A percentile compares a stretch with the other conserved stretches of the same genome.
Conservation (phyloP, 2,329 filamentous ascomycete genomes). For the Penicillium decumbens region DNA sequence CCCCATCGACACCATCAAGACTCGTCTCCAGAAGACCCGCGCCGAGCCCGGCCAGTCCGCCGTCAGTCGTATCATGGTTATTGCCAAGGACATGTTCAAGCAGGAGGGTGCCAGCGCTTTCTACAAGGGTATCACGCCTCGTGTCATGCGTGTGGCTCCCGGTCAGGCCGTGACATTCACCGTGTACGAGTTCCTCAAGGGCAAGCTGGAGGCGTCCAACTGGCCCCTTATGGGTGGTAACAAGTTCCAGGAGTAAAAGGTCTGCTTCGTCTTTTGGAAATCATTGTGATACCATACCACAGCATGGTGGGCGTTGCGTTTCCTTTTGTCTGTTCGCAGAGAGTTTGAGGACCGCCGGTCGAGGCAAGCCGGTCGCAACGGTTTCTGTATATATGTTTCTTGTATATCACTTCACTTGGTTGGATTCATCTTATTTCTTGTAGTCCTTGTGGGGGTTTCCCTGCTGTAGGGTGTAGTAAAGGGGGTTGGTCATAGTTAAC, state of each 20-base stretch:
- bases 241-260: slow-evolving; percentile 59
- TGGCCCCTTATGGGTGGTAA: slow-evolving; percentile 55
- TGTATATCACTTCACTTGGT: slow-evolving; percentile 19
- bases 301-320: slow-evolving; percentile 24
- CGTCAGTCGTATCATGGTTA: slow-evolving; percentile 68
- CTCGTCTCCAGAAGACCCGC: slow-evolving; percentile 82
- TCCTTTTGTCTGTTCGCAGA: slow-evolving; percentile 5
- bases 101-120: slow-evolving; percentile 93
- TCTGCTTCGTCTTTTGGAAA: slow-evolving; percentile 12
- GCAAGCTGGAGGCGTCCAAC: slow-evolving; percentile 63
- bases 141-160: slow-evolving; percentile 94
- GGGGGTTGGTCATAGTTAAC: too few relatives aligned
- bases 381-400: slow-evolving; percentile 19
- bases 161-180: slow-evolving; percentile 78
- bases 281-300: slow-evolving; percentile 25
- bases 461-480: background rate
- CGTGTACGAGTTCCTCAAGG: slow-evolving; percentile 73
- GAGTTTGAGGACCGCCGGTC: slow-evolving; percentile 1
- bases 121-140: slow-evolving; percentile 97
- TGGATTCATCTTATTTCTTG: slow-evolving; percentile 2
- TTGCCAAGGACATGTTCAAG: slow-evolving; percentile 82
- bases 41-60: slow-evolving; percentile 77
- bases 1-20: slow-evolving; percentile 99
- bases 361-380: slow-evolving; percentile 10
- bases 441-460: background rate